Percentiles rank a stretch among this genome's conserved stretches.
Evolutionary conservation across 441 rosid species (phyloP).

Genomic region (Syzygium malaccense): DNA sequence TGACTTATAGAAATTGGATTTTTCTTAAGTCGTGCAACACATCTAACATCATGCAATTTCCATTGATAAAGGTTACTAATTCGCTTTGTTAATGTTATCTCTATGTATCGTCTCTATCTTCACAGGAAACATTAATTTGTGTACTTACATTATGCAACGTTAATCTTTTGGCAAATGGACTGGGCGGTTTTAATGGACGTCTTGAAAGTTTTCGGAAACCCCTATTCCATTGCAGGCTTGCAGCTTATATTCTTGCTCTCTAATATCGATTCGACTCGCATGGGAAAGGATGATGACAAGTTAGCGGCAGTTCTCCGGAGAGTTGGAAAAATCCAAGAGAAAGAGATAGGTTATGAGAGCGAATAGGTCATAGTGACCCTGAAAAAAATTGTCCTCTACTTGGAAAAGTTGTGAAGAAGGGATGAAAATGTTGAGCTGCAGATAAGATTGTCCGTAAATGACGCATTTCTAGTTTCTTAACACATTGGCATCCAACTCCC

Average conservation of each 20-base stretch:
- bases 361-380: conserved; percentile 54
- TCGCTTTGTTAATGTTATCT: background rate
- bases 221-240: background rate
- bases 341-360: conserved; percentile 51
- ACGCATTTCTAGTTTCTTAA: background rate
- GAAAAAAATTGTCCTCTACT: conserved; percentile 44
- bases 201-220: background rate
- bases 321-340: conserved; percentile 65
- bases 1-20: no score
- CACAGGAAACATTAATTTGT: background rate
- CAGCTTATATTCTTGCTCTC: conserved; percentile 77
- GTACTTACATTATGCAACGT: background rate
- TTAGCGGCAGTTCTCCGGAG: conserved; percentile 40
- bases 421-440: conserved; percentile 49
- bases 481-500: background rate
- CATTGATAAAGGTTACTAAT: no score
- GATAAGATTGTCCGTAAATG: conserved; percentile 36
- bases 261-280: conserved; percentile 50
- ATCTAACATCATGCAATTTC: no score
- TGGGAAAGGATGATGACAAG: conserved; percentile 37
- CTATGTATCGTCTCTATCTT: background rate
- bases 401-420: conserved; percentile 53
- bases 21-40: no score
- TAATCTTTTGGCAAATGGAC: background rate
- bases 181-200: background rate